phyloP scores from a whole-genome alignment of 805 yeast genomes.

The Yarrowia sp. region DNA sequence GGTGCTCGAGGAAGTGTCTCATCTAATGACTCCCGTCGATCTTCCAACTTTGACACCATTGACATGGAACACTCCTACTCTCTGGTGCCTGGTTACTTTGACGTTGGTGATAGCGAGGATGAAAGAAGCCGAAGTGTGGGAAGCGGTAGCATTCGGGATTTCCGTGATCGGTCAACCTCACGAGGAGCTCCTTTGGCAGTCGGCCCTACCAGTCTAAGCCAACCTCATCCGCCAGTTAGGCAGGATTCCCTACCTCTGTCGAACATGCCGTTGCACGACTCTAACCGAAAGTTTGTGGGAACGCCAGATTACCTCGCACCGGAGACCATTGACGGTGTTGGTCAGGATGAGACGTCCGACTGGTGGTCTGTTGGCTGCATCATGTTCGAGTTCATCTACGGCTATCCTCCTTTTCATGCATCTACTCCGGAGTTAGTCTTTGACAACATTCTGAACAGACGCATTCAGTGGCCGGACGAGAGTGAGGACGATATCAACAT shows the following conservation, averaged over 20 bases:
- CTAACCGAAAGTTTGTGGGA: slow-evolving; percentile 78
- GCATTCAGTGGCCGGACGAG: slow-evolving; percentile 84
- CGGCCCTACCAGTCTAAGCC: background rate
- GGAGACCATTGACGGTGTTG: slow-evolving; percentile 85
- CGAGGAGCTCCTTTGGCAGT: slow-evolving; percentile 15
- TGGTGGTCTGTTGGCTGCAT: slow-evolving; percentile 99
- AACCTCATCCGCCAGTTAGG: background rate
- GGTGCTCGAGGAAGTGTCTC: slow-evolving; percentile 25
- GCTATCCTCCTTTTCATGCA: slow-evolving; percentile 95
- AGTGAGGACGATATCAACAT: slow-evolving; percentile 49
- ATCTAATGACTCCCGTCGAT: slow-evolving; percentile 32
- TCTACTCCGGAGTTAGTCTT: slow-evolving; percentile 80
- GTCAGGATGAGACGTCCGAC: slow-evolving; percentile 86
- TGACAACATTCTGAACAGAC: slow-evolving; percentile 74
- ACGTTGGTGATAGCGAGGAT: slow-evolving; percentile 18
- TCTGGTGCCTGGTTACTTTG: slow-evolving; percentile 30
- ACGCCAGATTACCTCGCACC: slow-evolving; percentile 99
- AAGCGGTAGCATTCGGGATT: background rate
- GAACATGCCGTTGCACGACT: slow-evolving; percentile 74
- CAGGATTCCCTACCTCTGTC: slow-evolving; percentile 22
- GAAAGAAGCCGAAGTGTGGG: slow-evolving; percentile 21
- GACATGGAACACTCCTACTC: slow-evolving; percentile 35
- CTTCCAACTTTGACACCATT: slow-evolving; percentile 32
- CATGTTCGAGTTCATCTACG: slow-evolving; percentile 87
- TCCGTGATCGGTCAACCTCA: slow-evolving; percentile 13